Evolutionary conservation across 2,329 filamentous ascomycete genomes (phyloP).

Genomic region (Penicillium expansum): DNA sequence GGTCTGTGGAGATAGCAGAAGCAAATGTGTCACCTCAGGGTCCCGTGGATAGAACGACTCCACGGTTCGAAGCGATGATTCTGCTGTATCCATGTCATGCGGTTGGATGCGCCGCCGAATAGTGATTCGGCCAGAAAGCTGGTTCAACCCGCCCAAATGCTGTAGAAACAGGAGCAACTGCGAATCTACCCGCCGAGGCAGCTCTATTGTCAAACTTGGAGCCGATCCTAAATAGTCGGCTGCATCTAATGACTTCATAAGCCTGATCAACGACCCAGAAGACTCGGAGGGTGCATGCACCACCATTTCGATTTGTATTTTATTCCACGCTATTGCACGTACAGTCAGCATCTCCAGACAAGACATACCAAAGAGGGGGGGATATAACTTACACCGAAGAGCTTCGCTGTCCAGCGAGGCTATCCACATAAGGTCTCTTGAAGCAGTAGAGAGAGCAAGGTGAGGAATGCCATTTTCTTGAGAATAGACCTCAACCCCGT

Average conservation of each 20-base stretch:
- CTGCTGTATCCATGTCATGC: constrained; percentile 60
- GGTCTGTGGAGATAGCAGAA: constrained; percentile 78
- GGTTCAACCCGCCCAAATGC: constrained; percentile 66
- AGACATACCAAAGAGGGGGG: background rate
- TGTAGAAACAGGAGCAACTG: constrained; percentile 63
- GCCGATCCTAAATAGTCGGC: constrained; percentile 72
- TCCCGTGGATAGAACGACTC: constrained; percentile 83
- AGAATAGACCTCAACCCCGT: constrained; percentile 58
- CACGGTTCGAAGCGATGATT: constrained; percentile 71
- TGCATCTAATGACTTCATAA: constrained; percentile 70
- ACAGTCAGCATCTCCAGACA: constrained; percentile 9
- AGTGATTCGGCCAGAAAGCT: constrained; percentile 53
- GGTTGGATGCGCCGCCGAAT: constrained; percentile 71
- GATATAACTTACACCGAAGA: constrained; percentile 55
- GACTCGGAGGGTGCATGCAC: constrained; percentile 70
- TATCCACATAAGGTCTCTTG: constrained; percentile 69
- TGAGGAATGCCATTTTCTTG: constrained; percentile 57
- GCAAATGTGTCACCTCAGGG: constrained; percentile 65
- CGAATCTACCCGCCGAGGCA: constrained; percentile 68
- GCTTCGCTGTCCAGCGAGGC: constrained; percentile 71
- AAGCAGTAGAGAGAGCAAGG: constrained; percentile 69
- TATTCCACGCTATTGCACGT: constrained; percentile 65
- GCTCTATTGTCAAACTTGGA: constrained; percentile 79
- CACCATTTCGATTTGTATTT: constrained; percentile 74
- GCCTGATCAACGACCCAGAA: constrained; percentile 70